Evolutionary conservation across 257 asterid genomes (phyloP), one percentile per base, ranked within the genome.

Genomic region (Nicotiana knightiana): DNA sequence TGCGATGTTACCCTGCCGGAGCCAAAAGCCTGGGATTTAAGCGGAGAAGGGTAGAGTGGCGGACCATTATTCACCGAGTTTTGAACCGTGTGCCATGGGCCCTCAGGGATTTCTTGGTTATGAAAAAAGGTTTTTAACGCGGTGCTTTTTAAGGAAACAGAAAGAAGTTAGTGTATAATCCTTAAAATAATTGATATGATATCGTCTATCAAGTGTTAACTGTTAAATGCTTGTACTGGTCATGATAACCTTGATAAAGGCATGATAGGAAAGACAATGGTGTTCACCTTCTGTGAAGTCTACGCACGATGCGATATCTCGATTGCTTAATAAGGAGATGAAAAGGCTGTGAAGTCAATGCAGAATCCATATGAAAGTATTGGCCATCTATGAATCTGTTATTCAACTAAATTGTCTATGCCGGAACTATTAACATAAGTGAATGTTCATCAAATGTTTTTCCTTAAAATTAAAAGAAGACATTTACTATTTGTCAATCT

Each of bases 161-260:
- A 26, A 26, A 26, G 21, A 46, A 48, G 2, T 17, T 26, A 48
- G 43, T 7, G 63, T 73, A 26, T 73, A 73, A 73, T 73, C 79
- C 61, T 48, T 48, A 7, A 51, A 51, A 73, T 73, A 73, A 48
- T 13, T 15, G 26, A 3, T 48, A 48, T 48, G 59, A 6, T 17
- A 48, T 51, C 13, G 3, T 28, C 46, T 70, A 18, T 70, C 33
- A 68, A 68, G 59, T 21, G 79, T 48, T 15, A 73, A 73, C 43
- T 48, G 79, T 48, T 48, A 15, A 51, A 73, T 48, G 43, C 15
- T 73, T 73, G 26, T 51, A 51, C 58, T 73, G 62, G 62, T 48
- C 62, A 26, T 26, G 79, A 73, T 35, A 73, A 73, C 79, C 62
- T 46, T 48, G 79, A 48, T 73, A 15, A 73, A 71, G 59, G 37